Conservation (phyloP, 805 yeast genomes). For the Metschnikowia gruessii region DNA sequence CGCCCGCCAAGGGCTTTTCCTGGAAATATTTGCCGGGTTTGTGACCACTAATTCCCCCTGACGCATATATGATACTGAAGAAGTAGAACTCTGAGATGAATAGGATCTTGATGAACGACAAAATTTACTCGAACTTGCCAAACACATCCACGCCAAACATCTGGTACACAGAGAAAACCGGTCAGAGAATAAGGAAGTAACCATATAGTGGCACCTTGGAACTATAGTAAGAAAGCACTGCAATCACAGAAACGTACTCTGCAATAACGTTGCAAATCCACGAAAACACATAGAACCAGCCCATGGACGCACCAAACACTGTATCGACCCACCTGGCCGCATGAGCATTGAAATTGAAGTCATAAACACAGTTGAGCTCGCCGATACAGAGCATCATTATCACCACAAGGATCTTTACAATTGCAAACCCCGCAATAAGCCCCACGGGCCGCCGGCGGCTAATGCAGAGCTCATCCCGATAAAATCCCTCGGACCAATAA, state of each 20-base stretch:
- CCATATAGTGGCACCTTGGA: slow-evolving; percentile 8
- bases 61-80: slow-evolving; percentile 2
- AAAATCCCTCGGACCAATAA: slow-evolving; percentile 8
- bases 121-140: slow-evolving; percentile 5
- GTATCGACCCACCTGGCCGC: slow-evolving; percentile 10
- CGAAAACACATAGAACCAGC: slow-evolving; percentile 10
- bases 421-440: slow-evolving; percentile 10
- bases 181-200: slow-evolving; percentile 7
- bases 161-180: slow-evolving; percentile 7
- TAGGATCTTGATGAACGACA: not conserved
- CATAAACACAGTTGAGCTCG: slow-evolving; percentile 7
- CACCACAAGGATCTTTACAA: slow-evolving; percentile 8
- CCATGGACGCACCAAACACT: slow-evolving; percentile 8
- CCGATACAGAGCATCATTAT: slow-evolving; percentile 11
- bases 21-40: slow-evolving; percentile 9
- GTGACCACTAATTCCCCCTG: slow-evolving; percentile 7
- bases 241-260: slow-evolving; percentile 8
- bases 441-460: slow-evolving; percentile 10
- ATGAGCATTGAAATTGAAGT: slow-evolving; percentile 10
- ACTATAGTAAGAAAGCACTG: slow-evolving; percentile 7
- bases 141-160: slow-evolving; percentile 11
- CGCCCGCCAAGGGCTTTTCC: slow-evolving; percentile 7
- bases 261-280: slow-evolving; percentile 10
- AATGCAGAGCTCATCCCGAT: slow-evolving; percentile 10
- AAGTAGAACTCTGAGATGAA: no score